phyloP scores from a whole-genome alignment of 2,329 filamentous ascomycete species.

The Pseudogymnoascus sp. region DNA sequence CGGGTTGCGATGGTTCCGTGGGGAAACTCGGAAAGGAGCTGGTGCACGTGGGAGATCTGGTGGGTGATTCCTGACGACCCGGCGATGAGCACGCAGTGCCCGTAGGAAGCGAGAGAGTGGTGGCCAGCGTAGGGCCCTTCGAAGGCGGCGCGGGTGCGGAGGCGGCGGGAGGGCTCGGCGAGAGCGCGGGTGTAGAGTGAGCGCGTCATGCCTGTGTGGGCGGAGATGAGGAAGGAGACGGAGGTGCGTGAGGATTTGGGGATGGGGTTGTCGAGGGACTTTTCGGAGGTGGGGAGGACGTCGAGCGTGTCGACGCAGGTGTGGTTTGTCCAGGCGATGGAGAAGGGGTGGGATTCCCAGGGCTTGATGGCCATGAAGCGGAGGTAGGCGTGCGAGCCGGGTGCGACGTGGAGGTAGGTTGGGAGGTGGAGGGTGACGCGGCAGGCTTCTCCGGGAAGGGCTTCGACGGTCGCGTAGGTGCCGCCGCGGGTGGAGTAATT shows the following conservation, averaged over 20 bases:
- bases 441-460: constrained; percentile 60
- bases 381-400: constrained; percentile 68
- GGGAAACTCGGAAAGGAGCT: constrained; percentile 62
- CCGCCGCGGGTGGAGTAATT: constrained; percentile 48
- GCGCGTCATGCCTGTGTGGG: constrained; percentile 81
- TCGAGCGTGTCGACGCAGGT: constrained; percentile 30
- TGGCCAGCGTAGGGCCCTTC: constrained; percentile 86
- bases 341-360: constrained; percentile 73
- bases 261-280: constrained; percentile 18
- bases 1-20: constrained; percentile 70
- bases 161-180: constrained; percentile 20
- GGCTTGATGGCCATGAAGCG: constrained; percentile 57
- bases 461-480: constrained; percentile 58
- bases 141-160: constrained; percentile 56
- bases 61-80: constrained; percentile 94
- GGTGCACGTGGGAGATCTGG: constrained; percentile 78
- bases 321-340: constrained; percentile 65
- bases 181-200: constrained; percentile 66
- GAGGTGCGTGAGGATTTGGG: constrained; percentile 16
- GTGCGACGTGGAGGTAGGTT: constrained; percentile 55
- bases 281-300: constrained; percentile 35
- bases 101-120: constrained; percentile 83
- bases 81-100: constrained; percentile 82
- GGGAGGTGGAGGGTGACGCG: constrained; percentile 64
- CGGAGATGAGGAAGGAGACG: constrained; percentile 78